Percentiles rank a stretch among this genome's conserved stretches.
Evolutionary conservation across 495 filamentous ascomycete genomes (phyloP).

Genomic region (Aspergillus carlsbadensis): DNA sequence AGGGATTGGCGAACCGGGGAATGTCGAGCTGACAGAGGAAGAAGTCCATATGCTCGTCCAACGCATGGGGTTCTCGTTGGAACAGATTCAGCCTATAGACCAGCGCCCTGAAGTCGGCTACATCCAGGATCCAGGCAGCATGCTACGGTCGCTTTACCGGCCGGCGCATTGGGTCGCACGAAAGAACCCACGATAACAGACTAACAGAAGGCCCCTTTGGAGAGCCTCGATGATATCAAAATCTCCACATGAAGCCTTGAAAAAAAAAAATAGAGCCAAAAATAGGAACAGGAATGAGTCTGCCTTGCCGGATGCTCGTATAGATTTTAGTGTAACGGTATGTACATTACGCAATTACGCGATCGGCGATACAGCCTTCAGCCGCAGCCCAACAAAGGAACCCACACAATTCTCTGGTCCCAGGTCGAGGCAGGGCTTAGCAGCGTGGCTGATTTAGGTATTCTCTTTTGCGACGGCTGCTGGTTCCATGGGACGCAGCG

Average conservation of each 20-base stretch:
- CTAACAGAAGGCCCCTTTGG: background rate
- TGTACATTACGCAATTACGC: slow-evolving; percentile 6
- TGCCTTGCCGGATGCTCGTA: slow-evolving; percentile 15
- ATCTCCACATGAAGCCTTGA: background rate
- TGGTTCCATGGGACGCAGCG: slow-evolving; percentile 9
- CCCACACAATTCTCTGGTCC: slow-evolving; percentile 3
- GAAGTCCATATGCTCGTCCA: slow-evolving; percentile 78
- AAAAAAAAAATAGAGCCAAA: background rate
- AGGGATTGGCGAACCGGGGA: slow-evolving; percentile 76
- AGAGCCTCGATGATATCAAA: background rate
- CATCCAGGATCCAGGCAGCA: slow-evolving; percentile 77
- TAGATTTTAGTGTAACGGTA: background rate
- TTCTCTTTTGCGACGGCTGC: slow-evolving; percentile 8
- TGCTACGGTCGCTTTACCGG: slow-evolving; percentile 78
- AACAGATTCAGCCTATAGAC: slow-evolving; percentile 37
- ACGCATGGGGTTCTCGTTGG: slow-evolving; percentile 74
- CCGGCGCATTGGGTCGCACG: slow-evolving; percentile 82
- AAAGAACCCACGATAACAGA: slow-evolving; percentile 43
- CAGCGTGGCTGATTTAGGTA: slow-evolving; percentile 17
- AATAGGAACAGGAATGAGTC: slow-evolving; percentile 6
- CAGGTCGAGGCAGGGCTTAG: slow-evolving; percentile 15
- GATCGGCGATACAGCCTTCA: slow-evolving; percentile 20
- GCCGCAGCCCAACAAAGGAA: slow-evolving; percentile 21
- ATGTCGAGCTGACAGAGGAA: slow-evolving; percentile 82
- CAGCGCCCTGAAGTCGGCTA: slow-evolving; percentile 68